These are phyloP conservation scores for Neonothopanus nambi DNA, from an alignment of 1,284 basidiomycete genomes.

Conservation along the genomic window DNA sequence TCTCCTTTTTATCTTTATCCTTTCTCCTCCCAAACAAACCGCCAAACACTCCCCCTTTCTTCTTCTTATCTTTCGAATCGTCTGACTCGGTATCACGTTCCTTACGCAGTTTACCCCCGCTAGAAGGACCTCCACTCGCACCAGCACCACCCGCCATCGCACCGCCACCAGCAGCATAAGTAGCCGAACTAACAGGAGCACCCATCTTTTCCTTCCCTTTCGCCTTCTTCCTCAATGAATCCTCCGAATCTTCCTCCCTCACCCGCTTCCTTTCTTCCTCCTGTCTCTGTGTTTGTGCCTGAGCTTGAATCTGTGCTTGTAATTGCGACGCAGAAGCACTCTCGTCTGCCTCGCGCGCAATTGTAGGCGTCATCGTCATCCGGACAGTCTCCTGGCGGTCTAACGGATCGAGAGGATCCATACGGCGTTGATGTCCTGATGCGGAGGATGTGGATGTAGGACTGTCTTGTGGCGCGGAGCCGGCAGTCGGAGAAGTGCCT, in stretches of 20 bases:
- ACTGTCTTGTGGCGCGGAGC: conserved; percentile 20
- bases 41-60: conserved; percentile 70
- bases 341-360: conserved; percentile 59
- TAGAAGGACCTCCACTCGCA: conserved; percentile 6
- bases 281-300: conserved; percentile 43
- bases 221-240: conserved; percentile 51
- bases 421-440: conserved; percentile 4
- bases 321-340: conserved; percentile 38
- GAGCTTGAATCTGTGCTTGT: background rate
- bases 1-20: conserved; percentile 63
- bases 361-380: conserved; percentile 74
- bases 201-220: conserved; percentile 38
- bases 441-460: conserved; percentile 12
- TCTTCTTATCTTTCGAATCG: conserved; percentile 59
- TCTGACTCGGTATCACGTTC: conserved; percentile 45
- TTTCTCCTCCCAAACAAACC: conserved; percentile 75
- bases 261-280: conserved; percentile 60
- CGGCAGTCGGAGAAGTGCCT: too few species aligned
- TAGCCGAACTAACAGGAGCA: conserved; percentile 40
- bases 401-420: conserved; percentile 4
- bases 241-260: conserved; percentile 65
- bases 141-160: too few species aligned
- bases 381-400: conserved; percentile 60
- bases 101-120: conserved; percentile 62
- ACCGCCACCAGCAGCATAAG: conserved; percentile 21